Conservation (phyloP, 441 rosid species). For the Brassica hybrid region DNA sequence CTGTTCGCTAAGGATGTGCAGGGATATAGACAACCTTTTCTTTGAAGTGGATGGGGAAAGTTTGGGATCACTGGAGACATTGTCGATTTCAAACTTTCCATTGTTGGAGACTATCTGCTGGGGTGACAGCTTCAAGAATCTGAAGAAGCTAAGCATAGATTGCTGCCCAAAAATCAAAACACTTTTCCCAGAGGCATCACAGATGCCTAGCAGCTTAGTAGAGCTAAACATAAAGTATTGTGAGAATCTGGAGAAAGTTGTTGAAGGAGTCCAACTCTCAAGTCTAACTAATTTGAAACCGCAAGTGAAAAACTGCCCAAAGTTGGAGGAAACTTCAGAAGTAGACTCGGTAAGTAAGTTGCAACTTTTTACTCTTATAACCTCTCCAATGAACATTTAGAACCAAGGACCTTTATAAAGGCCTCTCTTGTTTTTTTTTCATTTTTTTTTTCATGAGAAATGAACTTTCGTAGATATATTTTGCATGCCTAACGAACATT, state of each 20-base stretch:
- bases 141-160: constrained; percentile 49
- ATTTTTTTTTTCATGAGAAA: background rate
- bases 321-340: background rate
- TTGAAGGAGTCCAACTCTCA: constrained; percentile 19
- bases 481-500: constrained; percentile 6
- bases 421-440: background rate
- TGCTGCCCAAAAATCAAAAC: constrained; percentile 52
- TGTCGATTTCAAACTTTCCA: constrained; percentile 53
- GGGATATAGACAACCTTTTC: constrained; percentile 40
- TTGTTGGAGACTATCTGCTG: constrained; percentile 35
- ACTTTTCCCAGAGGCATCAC: constrained; percentile 27
- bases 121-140: constrained; percentile 36
- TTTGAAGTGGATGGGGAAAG: constrained; percentile 32
- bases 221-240: constrained; percentile 47
- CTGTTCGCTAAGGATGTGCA: constrained; percentile 52
- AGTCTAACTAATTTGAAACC: constrained; percentile 21
- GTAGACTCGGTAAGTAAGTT: background rate
- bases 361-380: background rate
- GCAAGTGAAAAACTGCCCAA: constrained; percentile 36
- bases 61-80: constrained; percentile 42
- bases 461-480: background rate
- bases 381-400: background rate
- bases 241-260: constrained; percentile 46
- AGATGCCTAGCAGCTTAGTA: constrained; percentile 45
- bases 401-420: background rate